Evolutionary conservation across 257 asterid species (phyloP), one percentile per base, ranked within the genome.

Genomic region (Echites panduratus): DNA sequence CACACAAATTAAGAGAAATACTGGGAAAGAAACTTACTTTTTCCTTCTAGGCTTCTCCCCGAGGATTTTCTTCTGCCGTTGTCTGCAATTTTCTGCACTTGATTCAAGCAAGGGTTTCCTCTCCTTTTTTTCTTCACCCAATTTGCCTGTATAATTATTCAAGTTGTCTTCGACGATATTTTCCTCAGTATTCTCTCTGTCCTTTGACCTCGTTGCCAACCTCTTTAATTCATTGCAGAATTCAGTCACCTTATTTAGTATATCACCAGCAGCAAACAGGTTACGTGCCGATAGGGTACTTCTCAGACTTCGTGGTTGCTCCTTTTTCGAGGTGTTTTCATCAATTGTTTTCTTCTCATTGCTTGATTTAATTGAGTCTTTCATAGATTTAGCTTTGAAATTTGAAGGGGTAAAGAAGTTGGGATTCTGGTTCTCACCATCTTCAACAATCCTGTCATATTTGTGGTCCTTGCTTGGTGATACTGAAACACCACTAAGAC

Each of bases 221-320:
- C 78, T 90, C 79, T 95, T 95, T 86, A 95, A 81, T 80, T 90
- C 98, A 57, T 83, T 88, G 87, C 98, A 95, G 70, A 95, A 95
- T 26, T 95, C 99, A 0, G 95, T 79, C 10, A 95, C 93, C 82
- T 89, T 92, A 75, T 77, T 85, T 53, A 95, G 77, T 71, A 95
- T 78, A 71, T 90, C 97, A 27, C 96, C 89, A n/a, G 98, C 97
- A 0, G 92, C 82, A 82, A 95, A 95, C 78, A 92, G 80, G 77
- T 91, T 92, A 76, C 89, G 81, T 1, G 98, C 96, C 19, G 99
- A 95, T 52, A 86, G 66, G 26, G 98, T 92, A 77, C 95, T 90
- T 81, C 80, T 89, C 71, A 95, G 87, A 85, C 87, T 90, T 2
- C 90, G 93, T 26, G 79, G 84, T 70, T 79, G 86, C 65, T 77